phyloP scores from a whole-genome alignment of 2,329 filamentous ascomycete genomes.

The Stagonosporopsis cucurbitacearum region DNA sequence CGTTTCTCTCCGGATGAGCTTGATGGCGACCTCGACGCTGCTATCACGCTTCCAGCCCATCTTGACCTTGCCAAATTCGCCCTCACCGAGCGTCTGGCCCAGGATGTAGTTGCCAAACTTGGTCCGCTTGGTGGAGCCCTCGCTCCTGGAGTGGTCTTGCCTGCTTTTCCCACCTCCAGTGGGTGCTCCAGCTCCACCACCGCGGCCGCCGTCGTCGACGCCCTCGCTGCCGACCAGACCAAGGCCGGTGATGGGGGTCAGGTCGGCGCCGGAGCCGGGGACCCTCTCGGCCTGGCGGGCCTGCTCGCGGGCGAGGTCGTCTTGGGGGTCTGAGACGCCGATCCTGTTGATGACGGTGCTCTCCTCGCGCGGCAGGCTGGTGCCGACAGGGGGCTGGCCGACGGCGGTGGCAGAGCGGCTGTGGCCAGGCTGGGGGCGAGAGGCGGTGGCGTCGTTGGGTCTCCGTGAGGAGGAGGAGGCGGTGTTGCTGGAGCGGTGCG shows the following conservation, averaged over 20 bases:
- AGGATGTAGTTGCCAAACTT: slow-evolving; percentile 96
- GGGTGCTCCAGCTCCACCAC: too few relatives aligned
- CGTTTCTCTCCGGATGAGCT: slow-evolving; percentile 91
- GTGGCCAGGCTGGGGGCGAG: slow-evolving; percentile 47
- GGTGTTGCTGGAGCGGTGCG: slow-evolving; percentile 60
- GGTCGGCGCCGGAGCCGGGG: slow-evolving; percentile 53
- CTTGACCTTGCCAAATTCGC: slow-evolving; percentile 98
- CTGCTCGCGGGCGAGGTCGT: slow-evolving; percentile 74
- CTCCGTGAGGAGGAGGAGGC: slow-evolving; percentile 49
- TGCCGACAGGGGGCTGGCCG: slow-evolving; percentile 60
- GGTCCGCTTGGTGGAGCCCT: slow-evolving; percentile 70
- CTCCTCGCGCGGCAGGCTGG: slow-evolving; percentile 71
- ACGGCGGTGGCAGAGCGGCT: slow-evolving; percentile 58
- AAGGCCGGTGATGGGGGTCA: slow-evolving; percentile 56
- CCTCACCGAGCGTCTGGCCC: slow-evolving; percentile 94
- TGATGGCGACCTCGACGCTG: slow-evolving; percentile 92
- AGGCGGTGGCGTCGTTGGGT: slow-evolving; percentile 51
- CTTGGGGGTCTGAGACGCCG: slow-evolving; percentile 75
- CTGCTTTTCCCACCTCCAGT: slow-evolving; percentile 57
- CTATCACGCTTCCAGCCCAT: slow-evolving; percentile 97
- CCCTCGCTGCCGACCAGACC: slow-evolving; percentile 59
- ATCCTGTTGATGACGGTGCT: slow-evolving; percentile 81
- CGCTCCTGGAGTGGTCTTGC: slow-evolving; percentile 63
- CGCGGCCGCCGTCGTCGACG: slow-evolving; percentile 55
- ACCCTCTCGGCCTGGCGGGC: slow-evolving; percentile 70